These are phyloP conservation scores for Penicillium flavigenum DNA, from an alignment of 495 filamentous ascomycete species.

Conservation along the genomic window DNA sequence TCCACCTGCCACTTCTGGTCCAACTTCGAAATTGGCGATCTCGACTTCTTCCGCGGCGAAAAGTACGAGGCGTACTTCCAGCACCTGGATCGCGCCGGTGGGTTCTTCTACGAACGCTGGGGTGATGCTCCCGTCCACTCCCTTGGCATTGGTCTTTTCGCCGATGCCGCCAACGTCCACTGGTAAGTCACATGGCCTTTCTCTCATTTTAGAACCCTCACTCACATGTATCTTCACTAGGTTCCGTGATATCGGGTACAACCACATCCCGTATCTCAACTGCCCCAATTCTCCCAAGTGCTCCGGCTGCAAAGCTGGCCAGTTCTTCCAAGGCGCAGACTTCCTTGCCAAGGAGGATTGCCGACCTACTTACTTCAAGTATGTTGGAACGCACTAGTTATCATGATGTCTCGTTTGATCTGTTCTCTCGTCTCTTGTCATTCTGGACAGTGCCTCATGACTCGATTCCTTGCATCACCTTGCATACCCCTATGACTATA, in stretches of 20 bases:
- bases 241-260: slow-evolving; percentile 99
- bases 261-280: slow-evolving; percentile 98
- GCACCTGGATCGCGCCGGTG: slow-evolving; percentile 88
- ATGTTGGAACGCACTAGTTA: slow-evolving; percentile 72
- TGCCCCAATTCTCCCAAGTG: slow-evolving; percentile 97
- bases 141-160: slow-evolving; percentile 91
- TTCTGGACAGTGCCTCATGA: slow-evolving; percentile 18
- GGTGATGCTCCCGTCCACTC: slow-evolving; percentile 98
- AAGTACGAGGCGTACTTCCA: slow-evolving; percentile 95
- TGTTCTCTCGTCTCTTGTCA: slow-evolving; percentile 14
- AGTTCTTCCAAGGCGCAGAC: slow-evolving; percentile 81
- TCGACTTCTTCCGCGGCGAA: slow-evolving; percentile 91
- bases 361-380: slow-evolving; percentile 95
- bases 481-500: slow-evolving; percentile 33
- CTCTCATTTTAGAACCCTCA: slow-evolving; percentile 5
- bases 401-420: slow-evolving; percentile 9
- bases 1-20: slow-evolving; percentile 99
- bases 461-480: slow-evolving; percentile 27
- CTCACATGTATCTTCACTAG: slow-evolving; percentile 43
- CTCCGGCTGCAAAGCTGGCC: slow-evolving; percentile 78
- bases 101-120: slow-evolving; percentile 99
- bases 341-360: slow-evolving; percentile 91
- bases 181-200: slow-evolving; percentile 61
- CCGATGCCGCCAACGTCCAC: slow-evolving; percentile 85
- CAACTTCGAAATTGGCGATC: slow-evolving; percentile 97